Conservation (phyloP, 768 basidiomycete genomes). For the Favolaschia claudopus region DNA sequence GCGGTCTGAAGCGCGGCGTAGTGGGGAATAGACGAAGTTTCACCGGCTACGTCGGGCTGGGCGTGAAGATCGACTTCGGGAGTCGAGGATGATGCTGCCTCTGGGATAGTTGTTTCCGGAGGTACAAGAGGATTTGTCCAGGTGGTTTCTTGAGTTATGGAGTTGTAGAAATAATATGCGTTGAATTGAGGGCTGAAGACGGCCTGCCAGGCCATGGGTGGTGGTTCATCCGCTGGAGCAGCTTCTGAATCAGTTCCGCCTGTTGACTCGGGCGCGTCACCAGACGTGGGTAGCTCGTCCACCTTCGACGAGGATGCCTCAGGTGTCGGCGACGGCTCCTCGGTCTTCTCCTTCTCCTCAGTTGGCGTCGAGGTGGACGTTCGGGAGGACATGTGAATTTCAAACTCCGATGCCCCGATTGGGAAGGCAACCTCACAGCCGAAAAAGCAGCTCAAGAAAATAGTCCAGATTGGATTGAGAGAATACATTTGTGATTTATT, state of each 20-base stretch:
- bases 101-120: conserved; percentile 27
- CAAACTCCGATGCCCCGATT: too few species aligned
- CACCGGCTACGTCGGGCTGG: background rate
- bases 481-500: too few species aligned
- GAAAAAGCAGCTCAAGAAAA: conserved; percentile 82
- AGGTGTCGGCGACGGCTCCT: conserved; percentile 18
- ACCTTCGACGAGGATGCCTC: conserved; percentile 18
- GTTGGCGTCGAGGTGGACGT: conserved; percentile 15
- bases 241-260: conserved; percentile 15
- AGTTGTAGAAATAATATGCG: conserved; percentile 88
- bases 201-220: conserved; percentile 71
- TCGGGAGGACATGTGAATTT: background rate
- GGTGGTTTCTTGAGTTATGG: conserved; percentile 78
- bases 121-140: conserved; percentile 80
- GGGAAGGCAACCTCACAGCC: conserved; percentile 88
- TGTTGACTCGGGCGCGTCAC: conserved; percentile 9
- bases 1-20: conserved; percentile 69
- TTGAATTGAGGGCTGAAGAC: conserved; percentile 80
- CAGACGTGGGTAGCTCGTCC: conserved; percentile 10
- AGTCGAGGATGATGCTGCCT: conserved; percentile 33
- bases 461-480: conserved; percentile 91
- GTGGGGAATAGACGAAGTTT: conserved; percentile 40
- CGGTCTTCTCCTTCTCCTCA: conserved; percentile 12
- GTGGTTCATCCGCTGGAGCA: conserved; percentile 17
- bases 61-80: conserved; percentile 32